Base-by-base conservation (phyloP, 352 stramenopile genomes). In the Phytophthora sp. region DNA sequence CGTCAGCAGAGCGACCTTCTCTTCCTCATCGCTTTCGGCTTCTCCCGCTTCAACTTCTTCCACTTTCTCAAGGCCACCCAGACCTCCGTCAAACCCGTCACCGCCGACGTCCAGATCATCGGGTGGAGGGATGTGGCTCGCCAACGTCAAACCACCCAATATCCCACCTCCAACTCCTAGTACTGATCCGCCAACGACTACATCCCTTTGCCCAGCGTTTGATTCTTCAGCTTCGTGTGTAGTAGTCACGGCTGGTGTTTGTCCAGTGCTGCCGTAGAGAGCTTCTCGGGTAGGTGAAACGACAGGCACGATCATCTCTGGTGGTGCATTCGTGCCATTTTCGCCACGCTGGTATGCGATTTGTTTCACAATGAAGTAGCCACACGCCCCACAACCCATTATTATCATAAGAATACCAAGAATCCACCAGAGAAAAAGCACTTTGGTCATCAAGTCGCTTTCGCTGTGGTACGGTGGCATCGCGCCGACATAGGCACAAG, bases 401-500 rank as follows among this genome's bases (percentile, higher is more conserved):
- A 64, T n/a, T 7, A 69, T 13, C 29, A 46, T 29, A 18, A 55
- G 2, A 29, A 63, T 13, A 1, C 51, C 60, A 4, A 69, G 20
- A 13, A 64, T 42, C 45, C 53, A 64, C 53, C 62, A 69, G 26
- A 69, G 31, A 52, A 45, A 69, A 35, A 64, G 11, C 26, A 63
- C 49, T 20, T 39, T 63, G 44, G 49, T 62, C 53, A 69, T 52
- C 36, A 69, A 38, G 27, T 69, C 53, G n/a, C 54, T 64, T 11
- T 59, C 45, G 30, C 45, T 54, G 24, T 55, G 53, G 26, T 64
- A 51, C 21, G 62, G 62, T 21, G 53, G 62, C 46, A 59, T 58
- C 27, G 46, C 45, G 4, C 61, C 61, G 16, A 52, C 50, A 20
- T 69, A 69, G 23, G 62, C 56, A 56, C 67, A 75, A 3, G 44